Base-by-base conservation (phyloP, 2,329 filamentous ascomycete genomes). In the Fusarium begoniae region DNA sequence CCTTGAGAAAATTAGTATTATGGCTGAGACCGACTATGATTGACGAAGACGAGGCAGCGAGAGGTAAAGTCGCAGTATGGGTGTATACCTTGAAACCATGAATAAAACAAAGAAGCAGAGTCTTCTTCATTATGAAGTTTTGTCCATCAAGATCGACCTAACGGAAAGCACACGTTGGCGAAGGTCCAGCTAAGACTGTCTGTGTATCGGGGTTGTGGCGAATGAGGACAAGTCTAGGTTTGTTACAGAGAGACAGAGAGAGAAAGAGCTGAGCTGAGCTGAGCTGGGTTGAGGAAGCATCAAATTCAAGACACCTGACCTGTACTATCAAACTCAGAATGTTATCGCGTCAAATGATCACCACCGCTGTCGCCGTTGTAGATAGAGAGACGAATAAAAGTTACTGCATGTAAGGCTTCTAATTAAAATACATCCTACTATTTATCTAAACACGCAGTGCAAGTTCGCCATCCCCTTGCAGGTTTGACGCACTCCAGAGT, bases 61-160 rank as follows among this genome's bases (percentile, higher is more conserved):
- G 48, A 35, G 32, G 35, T 26, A 63, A 50, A 62, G 63, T 48
- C 62, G 62, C 6, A 32, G 41, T 38, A 24, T 24, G 32, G 35
- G n/a, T 14, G 71, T 77, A 47, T 79, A 91, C 90, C 88, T 96
- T 94, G 89, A 97, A 97, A 80, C 94, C 94, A 82, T 97, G 94
- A 70, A 96, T 94, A 82, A 96, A 96, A 80, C 93, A 93, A 68
- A 97, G 84, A 44, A 97, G 83, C 43, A 97, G 84, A 66, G 93
- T 96, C 84, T 94, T 95, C 86, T 92, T 93, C 82, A 83, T 83
- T 55, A 62, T 81, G 44, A 63, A 59, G 47, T 44, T 44, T 47
- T 64, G 66, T 58, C 55, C 62, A 75, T 62, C 35, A 45, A 57
- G 56, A 61, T 37, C 37, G 26, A 41, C 63, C 35, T 43, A 45